phyloP scores from a whole-genome alignment of 495 filamentous ascomycete species.

The Penicillium longicatenatum region DNA sequence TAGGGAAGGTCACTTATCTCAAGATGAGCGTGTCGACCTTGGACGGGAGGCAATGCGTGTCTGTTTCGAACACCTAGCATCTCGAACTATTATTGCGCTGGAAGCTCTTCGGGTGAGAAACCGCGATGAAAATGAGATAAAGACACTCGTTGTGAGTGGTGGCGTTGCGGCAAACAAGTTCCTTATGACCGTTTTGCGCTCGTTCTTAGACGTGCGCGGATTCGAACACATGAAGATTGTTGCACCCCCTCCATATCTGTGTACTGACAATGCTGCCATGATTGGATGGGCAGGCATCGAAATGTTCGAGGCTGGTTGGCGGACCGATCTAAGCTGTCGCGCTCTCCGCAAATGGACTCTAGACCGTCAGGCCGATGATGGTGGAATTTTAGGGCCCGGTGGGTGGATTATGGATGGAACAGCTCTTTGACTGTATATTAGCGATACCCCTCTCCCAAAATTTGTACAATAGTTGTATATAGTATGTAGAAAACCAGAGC shows the following conservation, averaged over 20 bases:
- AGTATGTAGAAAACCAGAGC: background rate
- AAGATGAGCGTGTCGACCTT: conserved; percentile 58
- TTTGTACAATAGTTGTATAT: conserved; percentile 6
- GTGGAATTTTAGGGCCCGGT: conserved; percentile 46
- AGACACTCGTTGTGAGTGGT: conserved; percentile 78
- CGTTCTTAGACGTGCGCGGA: conserved; percentile 63
- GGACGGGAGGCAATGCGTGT: conserved; percentile 73
- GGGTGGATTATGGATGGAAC: conserved; percentile 36
- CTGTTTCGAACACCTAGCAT: conserved; percentile 86
- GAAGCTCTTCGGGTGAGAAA: conserved; percentile 33
- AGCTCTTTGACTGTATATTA: conserved; percentile 24
- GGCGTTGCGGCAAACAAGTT: conserved; percentile 86
- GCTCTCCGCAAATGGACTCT: conserved; percentile 77
- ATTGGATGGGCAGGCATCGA: conserved; percentile 92
- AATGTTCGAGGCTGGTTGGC: conserved; percentile 83
- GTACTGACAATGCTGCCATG: conserved; percentile 98
- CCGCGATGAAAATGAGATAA: conserved; percentile 35
- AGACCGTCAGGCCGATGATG: conserved; percentile 60
- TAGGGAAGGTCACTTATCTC: conserved; percentile 18
- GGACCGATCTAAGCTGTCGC: conserved; percentile 56
- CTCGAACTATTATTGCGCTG: conserved; percentile 69
- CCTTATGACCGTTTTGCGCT: conserved; percentile 66
- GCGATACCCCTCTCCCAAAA: conserved; percentile 15
- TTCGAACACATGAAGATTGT: conserved; percentile 62
- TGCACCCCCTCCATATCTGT: conserved; percentile 73